Evolutionary conservation across 129 eudicot species (phyloP).

Genomic region (Tagetes erecta): DNA sequence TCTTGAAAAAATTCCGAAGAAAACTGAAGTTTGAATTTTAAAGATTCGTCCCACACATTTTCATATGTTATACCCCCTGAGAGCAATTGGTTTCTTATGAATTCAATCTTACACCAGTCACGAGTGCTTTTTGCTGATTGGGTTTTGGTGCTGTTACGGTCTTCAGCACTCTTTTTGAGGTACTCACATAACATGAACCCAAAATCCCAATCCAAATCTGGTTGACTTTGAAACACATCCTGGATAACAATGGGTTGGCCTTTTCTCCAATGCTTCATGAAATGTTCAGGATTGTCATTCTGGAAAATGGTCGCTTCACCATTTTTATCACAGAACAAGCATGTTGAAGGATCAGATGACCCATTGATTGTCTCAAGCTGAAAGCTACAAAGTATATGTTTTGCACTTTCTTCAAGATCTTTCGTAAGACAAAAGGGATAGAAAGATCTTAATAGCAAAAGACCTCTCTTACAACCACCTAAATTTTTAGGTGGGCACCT

Average conservation of each 20-base stretch:
- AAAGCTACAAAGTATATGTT: slow-evolving; percentile 34
- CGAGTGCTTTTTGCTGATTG: slow-evolving; percentile 27
- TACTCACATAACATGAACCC: slow-evolving; percentile 54
- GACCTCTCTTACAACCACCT: slow-evolving; percentile 66
- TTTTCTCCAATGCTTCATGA: slow-evolving; percentile 71
- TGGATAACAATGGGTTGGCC: slow-evolving; percentile 71
- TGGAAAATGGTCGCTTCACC: slow-evolving; percentile 43
- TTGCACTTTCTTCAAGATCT: slow-evolving; percentile 63
- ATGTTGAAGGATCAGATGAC: slow-evolving; percentile 31
- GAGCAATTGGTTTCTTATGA: slow-evolving; percentile 45
- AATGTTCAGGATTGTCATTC: slow-evolving; percentile 52
- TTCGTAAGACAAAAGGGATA: slow-evolving; percentile 49
- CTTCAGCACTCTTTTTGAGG: slow-evolving; percentile 41
- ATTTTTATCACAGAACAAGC: slow-evolving; percentile 41
- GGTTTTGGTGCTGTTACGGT: slow-evolving; percentile 25
- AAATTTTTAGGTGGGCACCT: slow-evolving; percentile 58
- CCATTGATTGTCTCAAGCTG: slow-evolving; percentile 34
- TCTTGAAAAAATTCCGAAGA: slow-evolving; percentile 52
- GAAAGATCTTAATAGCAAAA: slow-evolving; percentile 48
- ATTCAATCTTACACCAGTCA: slow-evolving; percentile 65
- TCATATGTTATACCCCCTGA: slow-evolving; percentile 46
- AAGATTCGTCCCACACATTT: slow-evolving; percentile 45
- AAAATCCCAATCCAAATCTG: slow-evolving; percentile 68
- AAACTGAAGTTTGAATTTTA: slow-evolving; percentile 52
- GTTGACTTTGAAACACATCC: slow-evolving; percentile 39